Evolutionary conservation across 208 protist species (phyloP), one percentile per base, ranked within the genome.

Genomic region (Trypanosoma brucei): DNA sequence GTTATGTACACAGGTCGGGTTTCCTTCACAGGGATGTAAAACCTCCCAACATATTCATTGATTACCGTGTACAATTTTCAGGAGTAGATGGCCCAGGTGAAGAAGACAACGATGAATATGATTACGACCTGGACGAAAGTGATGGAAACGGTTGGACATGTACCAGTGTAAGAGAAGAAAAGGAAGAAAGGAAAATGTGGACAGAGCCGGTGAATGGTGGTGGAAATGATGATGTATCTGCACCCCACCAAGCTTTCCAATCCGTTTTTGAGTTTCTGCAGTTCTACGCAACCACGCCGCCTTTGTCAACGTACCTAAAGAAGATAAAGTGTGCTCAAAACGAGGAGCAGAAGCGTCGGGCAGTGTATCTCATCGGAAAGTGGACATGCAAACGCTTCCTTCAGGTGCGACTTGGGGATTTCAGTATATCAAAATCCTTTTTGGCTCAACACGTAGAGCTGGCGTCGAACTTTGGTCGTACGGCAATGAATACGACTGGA

Each of bases 21-120:
- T 68, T 87, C 48, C 60, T 95, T 38, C 90, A 95, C 68, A 84
- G 90, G 7, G 90, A 95, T 62, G 31, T 95, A 36, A 95, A 95
- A 73, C 86, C 90, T 7, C 82, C 76, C 5, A 95, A 95, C 60
- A 70, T 95, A 53, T 91, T 95, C 37, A 40, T 95, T 36, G 83
- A 91, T 65, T 93, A 84, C 68, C 70, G 78, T 6, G 91, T 74
- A 35, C 86, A 93, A 57, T 65, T 57, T 3, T 64, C 4, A n/a
- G 39, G 38, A n/a, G 36, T 49, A 22, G 65, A 68, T 44, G 56
- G 58, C 38, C 55, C 14, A 1, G 59, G 44, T 45, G 67, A 73
- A 35, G 36, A 51, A 39, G 72, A 75, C 13, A 36, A 65, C 49
- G 51, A 59, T 34, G 53, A 66, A 22, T 22, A 22, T 22, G 64